phyloP scores from a whole-genome alignment of 108 stramenopile genomes.

The Cyclotella choctawhatcheeana region DNA sequence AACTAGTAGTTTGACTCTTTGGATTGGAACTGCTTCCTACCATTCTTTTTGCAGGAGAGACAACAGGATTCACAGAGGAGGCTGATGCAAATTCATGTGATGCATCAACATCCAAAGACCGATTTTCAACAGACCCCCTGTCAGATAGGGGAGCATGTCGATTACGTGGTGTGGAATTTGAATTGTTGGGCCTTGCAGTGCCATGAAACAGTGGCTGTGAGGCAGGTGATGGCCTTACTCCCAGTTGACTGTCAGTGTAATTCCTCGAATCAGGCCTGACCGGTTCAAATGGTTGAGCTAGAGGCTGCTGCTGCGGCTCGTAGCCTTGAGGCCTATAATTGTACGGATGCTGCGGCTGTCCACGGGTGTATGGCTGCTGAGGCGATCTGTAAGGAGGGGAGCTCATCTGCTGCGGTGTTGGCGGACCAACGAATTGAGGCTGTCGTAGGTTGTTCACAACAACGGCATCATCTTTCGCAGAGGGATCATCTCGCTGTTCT shows the following conservation, averaged over 20 bases:
- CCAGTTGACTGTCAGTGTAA: neutral
- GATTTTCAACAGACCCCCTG: constrained; percentile 48
- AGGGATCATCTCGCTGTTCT: constrained; percentile 46
- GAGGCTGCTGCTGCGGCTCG: constrained; percentile 15
- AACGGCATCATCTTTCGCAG: neutral
- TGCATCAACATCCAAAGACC: constrained; percentile 11
- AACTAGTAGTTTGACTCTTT: constrained; percentile 4
- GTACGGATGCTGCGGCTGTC: neutral
- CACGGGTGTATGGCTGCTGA: neutral
- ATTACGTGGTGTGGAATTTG: neutral
- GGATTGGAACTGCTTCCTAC: constrained; percentile 5
- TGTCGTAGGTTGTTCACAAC: neutral
- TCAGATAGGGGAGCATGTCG: constrained; percentile 29
- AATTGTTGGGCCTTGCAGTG: neutral
- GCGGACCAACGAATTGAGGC: neutral
- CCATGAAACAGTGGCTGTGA: neutral
- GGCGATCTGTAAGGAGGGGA: neutral
- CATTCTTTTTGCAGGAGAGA: constrained; percentile 1
- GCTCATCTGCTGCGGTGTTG: neutral
- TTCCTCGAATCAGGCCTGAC: constrained; percentile 5
- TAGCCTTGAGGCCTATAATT: neutral
- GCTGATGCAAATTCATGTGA: constrained; percentile 15
- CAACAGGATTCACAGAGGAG: neutral
- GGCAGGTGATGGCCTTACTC: neutral
- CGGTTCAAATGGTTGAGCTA: too few species aligned